Evolutionary conservation across 345 rosid genomes (phyloP), one percentile per base, ranked within the genome.

Genomic region (Euphorbia peplus): DNA sequence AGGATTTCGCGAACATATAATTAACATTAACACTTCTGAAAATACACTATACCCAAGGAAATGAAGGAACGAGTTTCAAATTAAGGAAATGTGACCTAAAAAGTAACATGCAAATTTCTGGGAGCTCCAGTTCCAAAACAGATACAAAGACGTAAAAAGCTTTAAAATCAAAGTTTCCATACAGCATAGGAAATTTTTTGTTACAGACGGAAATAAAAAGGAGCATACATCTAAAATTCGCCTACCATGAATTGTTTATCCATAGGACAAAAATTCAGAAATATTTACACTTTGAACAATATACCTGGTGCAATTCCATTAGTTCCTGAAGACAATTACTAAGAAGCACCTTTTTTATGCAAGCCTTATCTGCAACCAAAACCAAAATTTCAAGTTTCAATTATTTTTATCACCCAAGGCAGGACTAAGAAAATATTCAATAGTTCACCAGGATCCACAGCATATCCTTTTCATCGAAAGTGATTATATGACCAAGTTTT

Each of bases 281-380:
- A 44, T 2, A 60, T 58, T 55, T 64, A 25, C 6, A 32, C 37
- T 32, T 32, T 32, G 68, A 21, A 26, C 55, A 52, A 32, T 22
- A 42, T 74, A 92, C 99, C 96, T 95, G 99, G 81, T 95, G 99
- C 78, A 95, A 73, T 86, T 95, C 99, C 99, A 95, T 95, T 66
- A 92, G 87, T 81, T 95, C 98, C 81, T 95, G 99, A 50, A 95
- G 97, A 82, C 99, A 92, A 79, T 92, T 92, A 73, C 99, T 92
- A 50, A 95, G 97, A 64, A 92, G 83, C 70, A 95, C 89, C 82
- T 90, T 92, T 82, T 92, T 95, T 81, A 95, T 92, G 82, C 99
- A 92, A 52, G 98, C 97, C 79, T 81, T 95, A 67, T 96, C 99
- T 95, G 85, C 30, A 81, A 29, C 30, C 65, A 74, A 68, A 69